These are phyloP conservation scores for Arthonia radiata DNA, from an alignment of 495 filamentous ascomycete species.

Conservation along the genomic window DNA sequence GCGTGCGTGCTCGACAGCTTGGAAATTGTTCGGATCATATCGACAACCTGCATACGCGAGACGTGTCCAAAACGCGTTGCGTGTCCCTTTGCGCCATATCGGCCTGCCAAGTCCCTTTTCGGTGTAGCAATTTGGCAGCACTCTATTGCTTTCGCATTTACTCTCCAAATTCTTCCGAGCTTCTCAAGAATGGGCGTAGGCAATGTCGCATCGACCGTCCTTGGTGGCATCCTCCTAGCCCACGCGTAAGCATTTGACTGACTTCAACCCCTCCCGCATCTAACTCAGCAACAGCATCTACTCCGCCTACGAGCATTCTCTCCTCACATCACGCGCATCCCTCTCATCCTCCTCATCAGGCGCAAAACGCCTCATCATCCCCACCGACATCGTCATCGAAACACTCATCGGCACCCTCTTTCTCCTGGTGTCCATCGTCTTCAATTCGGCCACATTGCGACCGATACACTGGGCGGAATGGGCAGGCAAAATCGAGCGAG, in stretches of 20 bases:
- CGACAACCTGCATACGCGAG: no score
- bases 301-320: slow-evolving; percentile 63
- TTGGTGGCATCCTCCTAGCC: slow-evolving; percentile 40
- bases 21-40: no score
- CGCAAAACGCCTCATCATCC: slow-evolving; percentile 15
- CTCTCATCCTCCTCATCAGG: slow-evolving; percentile 25
- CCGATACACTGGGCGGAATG: slow-evolving; percentile 64
- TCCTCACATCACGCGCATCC: slow-evolving; percentile 32
- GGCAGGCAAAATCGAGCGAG: slow-evolving; percentile 65
- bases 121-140: no score
- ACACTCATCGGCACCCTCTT: slow-evolving; percentile 16
- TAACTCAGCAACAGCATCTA: slow-evolving; percentile 33
- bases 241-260: slow-evolving; percentile 35
- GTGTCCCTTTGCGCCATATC: no score
- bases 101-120: no score
- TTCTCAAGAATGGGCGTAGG: no score
- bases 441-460: slow-evolving; percentile 40
- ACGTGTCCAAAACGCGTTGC: no score
- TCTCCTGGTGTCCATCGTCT: slow-evolving; percentile 57
- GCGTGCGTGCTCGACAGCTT: no score
- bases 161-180: no score
- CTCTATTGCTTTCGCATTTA: no score
- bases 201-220: no score
- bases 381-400: slow-evolving; percentile 15
- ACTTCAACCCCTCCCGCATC: slow-evolving; percentile 1